Evolutionary conservation across 345 rosid genomes (phyloP).

Genomic region (Kandelia obovata): DNA sequence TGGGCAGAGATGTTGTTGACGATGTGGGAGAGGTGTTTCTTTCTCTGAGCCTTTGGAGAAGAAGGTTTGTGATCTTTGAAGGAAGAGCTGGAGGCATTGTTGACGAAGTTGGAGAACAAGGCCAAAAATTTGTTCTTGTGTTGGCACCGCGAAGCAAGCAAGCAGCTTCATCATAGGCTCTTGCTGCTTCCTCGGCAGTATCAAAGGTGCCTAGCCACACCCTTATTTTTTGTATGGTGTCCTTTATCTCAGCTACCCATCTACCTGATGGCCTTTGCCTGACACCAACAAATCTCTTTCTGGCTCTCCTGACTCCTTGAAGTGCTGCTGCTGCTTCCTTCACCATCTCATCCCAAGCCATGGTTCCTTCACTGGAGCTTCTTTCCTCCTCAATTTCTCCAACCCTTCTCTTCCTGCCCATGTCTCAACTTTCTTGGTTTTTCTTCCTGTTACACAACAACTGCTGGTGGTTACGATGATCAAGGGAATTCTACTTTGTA

Average conservation of each 20-base stretch:
- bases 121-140: slow-evolving; percentile 54
- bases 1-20: slow-evolving; percentile 8
- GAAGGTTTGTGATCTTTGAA: slow-evolving; percentile 50
- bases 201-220: slow-evolving; percentile 55
- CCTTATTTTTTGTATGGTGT: slow-evolving; percentile 54
- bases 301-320: slow-evolving; percentile 38
- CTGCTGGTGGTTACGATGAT: background rate
- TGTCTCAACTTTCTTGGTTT: slow-evolving; percentile 8
- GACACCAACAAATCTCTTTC: slow-evolving; percentile 52
- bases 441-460: background rate
- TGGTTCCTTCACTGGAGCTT: slow-evolving; percentile 20
- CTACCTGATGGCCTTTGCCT: slow-evolving; percentile 55
- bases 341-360: slow-evolving; percentile 51
- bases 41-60: slow-evolving; percentile 52
- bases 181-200: slow-evolving; percentile 54
- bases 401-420: slow-evolving; percentile 53
- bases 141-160: slow-evolving; percentile 51
- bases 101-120: slow-evolving; percentile 38
- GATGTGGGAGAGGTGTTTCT: slow-evolving; percentile 25
- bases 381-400: slow-evolving; percentile 28
- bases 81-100: slow-evolving; percentile 45
- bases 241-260: slow-evolving; percentile 64
- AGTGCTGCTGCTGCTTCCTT: slow-evolving; percentile 38
- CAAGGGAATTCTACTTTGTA: background rate
- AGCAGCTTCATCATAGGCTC: slow-evolving; percentile 64